Percentiles rank a stretch among this genome's conserved stretches.
Evolutionary conservation across 176 grass and related monocot genomes (phyloP).

Genomic region (Oryza coarctata): DNA sequence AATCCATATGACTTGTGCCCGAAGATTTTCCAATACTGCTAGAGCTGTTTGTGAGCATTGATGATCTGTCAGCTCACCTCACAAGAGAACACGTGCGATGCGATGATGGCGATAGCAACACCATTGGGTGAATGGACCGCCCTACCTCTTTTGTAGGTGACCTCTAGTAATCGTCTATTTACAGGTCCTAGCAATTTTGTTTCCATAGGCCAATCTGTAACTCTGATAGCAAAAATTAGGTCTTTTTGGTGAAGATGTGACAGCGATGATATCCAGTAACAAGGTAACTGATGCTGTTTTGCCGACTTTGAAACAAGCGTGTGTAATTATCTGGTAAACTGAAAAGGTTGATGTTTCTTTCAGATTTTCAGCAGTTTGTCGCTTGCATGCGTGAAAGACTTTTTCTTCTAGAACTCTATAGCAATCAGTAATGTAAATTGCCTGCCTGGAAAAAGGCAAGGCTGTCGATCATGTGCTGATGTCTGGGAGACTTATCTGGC

Average conservation of each 20-base stretch:
- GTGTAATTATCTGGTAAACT: background rate
- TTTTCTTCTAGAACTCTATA: background rate
- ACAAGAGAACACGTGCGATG: background rate
- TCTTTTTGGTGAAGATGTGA: background rate
- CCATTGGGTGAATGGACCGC: background rate
- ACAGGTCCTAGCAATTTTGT: slow-evolving; percentile 33
- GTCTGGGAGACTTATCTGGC: too few species aligned
- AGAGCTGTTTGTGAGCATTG: background rate
- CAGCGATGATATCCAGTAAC: background rate
- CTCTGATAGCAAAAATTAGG: background rate
- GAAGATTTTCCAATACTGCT: background rate
- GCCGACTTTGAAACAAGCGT: background rate
- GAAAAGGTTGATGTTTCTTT: background rate
- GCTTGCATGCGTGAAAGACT: background rate
- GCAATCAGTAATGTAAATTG: background rate
- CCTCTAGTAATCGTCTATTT: background rate
- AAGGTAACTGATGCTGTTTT: background rate
- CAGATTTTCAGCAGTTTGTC: background rate
- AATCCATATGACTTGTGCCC: background rate
- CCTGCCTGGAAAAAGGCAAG: too few species aligned
- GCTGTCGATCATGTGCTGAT: background rate
- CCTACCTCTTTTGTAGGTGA: slow-evolving; percentile 6
- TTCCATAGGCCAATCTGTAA: slow-evolving; percentile 9
- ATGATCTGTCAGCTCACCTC: background rate
- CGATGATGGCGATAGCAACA: background rate